A percentile compares a stretch with the other conserved stretches of the same genome.
These are phyloP conservation scores for Mallotus japonicus DNA, from an alignment of 441 rosid species.

Conservation along the genomic window DNA sequence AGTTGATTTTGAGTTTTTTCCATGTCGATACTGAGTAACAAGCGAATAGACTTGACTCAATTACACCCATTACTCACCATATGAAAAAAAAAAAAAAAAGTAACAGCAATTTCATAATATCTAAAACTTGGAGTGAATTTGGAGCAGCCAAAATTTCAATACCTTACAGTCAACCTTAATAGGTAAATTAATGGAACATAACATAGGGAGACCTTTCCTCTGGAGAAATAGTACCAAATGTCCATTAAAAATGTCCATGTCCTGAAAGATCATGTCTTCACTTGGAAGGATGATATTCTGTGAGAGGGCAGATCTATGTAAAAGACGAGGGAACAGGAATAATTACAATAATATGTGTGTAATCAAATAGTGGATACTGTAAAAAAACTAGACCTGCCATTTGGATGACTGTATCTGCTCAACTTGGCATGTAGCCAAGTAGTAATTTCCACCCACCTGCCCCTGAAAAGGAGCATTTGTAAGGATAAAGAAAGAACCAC, in stretches of 20 bases:
- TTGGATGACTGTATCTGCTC: conserved; percentile 44
- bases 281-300: conserved; percentile 68
- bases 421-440: conserved; percentile 54
- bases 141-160: conserved; percentile 14
- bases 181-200: conserved; percentile 75
- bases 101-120: not conserved
- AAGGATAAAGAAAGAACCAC: conserved; percentile 65
- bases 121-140: not conserved
- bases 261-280: conserved; percentile 61
- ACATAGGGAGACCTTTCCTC: conserved; percentile 52
- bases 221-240: conserved; percentile 66
- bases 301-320: conserved; percentile 14
- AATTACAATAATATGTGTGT: not conserved
- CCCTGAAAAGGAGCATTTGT: conserved; percentile 66
- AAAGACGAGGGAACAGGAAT: conserved; percentile 9
- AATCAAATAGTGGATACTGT: conserved; percentile 3
- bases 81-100: conserved; percentile 5
- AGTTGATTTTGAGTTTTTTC: no score
- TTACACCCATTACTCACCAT: not conserved
- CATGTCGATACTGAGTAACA: no score
- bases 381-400: conserved; percentile 54
- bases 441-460: conserved; percentile 49
- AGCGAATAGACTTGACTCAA: no score
- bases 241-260: conserved; percentile 78
- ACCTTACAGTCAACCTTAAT: conserved; percentile 48